Percentiles rank a stretch among this genome's conserved stretches.
phyloP scores from a whole-genome alignment of 331 rosid genomes.

The Quercus tomentella region DNA sequence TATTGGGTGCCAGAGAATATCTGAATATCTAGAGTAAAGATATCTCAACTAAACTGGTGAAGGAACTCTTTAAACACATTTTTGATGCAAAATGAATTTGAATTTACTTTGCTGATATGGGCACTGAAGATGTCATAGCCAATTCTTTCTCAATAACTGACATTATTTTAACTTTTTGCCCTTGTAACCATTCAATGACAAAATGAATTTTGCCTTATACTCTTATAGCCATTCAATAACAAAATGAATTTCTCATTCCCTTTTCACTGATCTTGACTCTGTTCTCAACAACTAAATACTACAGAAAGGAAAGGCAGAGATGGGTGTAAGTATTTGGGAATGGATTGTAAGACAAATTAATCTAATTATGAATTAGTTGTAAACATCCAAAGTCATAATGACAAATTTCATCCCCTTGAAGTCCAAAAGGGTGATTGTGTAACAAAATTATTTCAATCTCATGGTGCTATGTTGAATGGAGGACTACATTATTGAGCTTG shows the following conservation, averaged over 20 bases:
- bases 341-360: background rate
- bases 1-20: background rate
- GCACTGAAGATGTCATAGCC: background rate
- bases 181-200: background rate
- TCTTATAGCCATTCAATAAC: too few relatives aligned
- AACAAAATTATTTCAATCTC: background rate
- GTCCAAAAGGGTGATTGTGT: background rate
- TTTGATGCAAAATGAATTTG: background rate
- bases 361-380: background rate
- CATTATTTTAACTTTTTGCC: background rate
- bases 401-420: background rate
- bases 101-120: background rate
- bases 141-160: background rate
- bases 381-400: background rate
- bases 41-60: background rate
- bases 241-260: background rate
- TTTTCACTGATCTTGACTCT: background rate
- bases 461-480: background rate
- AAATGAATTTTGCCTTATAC: background rate
- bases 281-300: background rate
- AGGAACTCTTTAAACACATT: background rate
- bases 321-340: background rate
- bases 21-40: background rate
- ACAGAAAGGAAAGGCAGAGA: background rate
- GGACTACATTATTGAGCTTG: background rate